Base-by-base conservation (phyloP, 495 filamentous ascomycete genomes). In the Talaromyces borbonicus region DNA sequence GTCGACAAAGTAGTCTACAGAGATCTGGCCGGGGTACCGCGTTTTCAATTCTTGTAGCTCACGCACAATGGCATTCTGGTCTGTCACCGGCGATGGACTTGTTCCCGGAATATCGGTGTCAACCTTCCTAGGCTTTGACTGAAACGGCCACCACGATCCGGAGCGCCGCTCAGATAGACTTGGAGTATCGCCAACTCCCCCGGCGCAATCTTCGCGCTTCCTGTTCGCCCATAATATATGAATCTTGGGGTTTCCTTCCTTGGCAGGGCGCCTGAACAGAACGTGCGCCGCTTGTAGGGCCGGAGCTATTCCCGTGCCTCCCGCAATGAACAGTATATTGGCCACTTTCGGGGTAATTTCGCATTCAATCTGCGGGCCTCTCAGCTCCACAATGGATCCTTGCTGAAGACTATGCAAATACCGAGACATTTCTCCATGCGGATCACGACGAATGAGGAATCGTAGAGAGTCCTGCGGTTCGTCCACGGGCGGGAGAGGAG, bases 291-390 rank as follows among this genome's bases (percentile, higher is more conserved):
- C 74, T 62, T 97, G 90, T 52, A 96, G 57, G 25, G 90, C 92
- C 1, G 90, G 86, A 18, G 87, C 88, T 58, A 98, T 92, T 0
- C 90, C 92, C 5, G 92, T 98, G 0, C 92, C 92, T 0, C 90
- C 92, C 11, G 90, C 92, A 25, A 96, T 66, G 60, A 97, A 95
- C 2, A 96, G 56, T 2, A 95, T 69, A 25, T 75, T 62, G 15
- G 61, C 66, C 29, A 65, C 81, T 33, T 65, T 55, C 11, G 56
- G 47, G 8, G 70, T 83, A 26, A 83, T 77, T 52, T 63, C 73
- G 48, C 71, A 86, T 31, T 93, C 89, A 8, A 79, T 53, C 49
- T 80, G 74, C 14, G 88, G 89, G 0, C 90, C 90, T 31, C 92
- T 77, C 14, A 95, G 58, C 53, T 87, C 80, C 44, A 96, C 67